Evolutionary conservation across 257 asterid species (phyloP).

Genomic region (Ophiorrhiza pumila): DNA sequence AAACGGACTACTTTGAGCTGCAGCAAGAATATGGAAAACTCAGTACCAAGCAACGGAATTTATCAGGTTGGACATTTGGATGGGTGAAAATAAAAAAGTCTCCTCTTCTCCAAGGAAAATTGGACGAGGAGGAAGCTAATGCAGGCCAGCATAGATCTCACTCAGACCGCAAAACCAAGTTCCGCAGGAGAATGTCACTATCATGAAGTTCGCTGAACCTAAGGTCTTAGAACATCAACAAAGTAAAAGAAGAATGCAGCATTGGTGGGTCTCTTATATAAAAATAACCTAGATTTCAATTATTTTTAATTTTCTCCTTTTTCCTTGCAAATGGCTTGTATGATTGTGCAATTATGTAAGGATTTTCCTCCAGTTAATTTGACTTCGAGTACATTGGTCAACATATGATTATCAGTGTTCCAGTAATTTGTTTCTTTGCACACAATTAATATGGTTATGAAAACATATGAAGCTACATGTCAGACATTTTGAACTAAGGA

Average conservation of each 20-base stretch:
- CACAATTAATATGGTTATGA: background rate
- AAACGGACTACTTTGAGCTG: slow-evolving; percentile 53
- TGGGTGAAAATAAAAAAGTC: slow-evolving; percentile 62
- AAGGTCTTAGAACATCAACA: background rate
- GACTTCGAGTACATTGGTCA: background rate
- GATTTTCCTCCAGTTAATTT: background rate
- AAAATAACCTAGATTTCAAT: background rate
- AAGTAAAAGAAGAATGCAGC: background rate
- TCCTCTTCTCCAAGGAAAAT: slow-evolving; percentile 39
- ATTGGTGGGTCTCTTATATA: background rate
- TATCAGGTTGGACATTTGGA: slow-evolving; percentile 52
- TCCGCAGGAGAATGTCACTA: slow-evolving; percentile 6
- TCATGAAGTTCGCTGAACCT: background rate
- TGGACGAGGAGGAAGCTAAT: slow-evolving; percentile 39
- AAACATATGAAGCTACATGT: background rate
- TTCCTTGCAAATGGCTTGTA: background rate
- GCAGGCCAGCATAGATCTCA: slow-evolving; percentile 33
- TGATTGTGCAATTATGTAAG: background rate
- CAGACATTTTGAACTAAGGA: background rate
- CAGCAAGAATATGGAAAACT: slow-evolving; percentile 51
- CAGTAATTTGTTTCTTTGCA: background rate
- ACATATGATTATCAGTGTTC: background rate
- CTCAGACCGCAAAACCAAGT: slow-evolving; percentile 24
- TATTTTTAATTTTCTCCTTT: background rate
- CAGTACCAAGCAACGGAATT: slow-evolving; percentile 32